These are phyloP conservation scores for Sporisorium reilianum DNA, from an alignment of 1,284 basidiomycete genomes.

Conservation along the genomic window DNA sequence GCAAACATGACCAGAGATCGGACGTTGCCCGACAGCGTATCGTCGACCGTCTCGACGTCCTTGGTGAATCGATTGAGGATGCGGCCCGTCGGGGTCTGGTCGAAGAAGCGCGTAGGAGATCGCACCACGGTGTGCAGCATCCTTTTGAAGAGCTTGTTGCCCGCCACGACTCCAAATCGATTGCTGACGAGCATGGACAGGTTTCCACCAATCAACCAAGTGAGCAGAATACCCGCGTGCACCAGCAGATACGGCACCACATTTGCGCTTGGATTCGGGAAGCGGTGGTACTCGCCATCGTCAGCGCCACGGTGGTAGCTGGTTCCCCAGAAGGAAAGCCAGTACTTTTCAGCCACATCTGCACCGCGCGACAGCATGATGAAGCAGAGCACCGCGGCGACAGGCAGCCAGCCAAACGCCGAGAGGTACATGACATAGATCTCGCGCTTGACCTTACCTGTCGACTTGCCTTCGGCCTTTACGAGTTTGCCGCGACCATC, in stretches of 20 bases:
- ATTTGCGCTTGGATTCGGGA: slow-evolving; percentile 23
- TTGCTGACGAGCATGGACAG: slow-evolving; percentile 8
- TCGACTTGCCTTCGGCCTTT: slow-evolving; percentile 79
- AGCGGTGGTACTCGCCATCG: neutral
- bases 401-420: slow-evolving; percentile 64
- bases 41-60: slow-evolving; percentile 73
- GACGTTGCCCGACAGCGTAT: slow-evolving; percentile 65
- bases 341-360: slow-evolving; percentile 38
- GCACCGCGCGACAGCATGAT: slow-evolving; percentile 22
- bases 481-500: slow-evolving; percentile 72
- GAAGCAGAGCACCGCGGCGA: slow-evolving; percentile 22
- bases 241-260: slow-evolving; percentile 26
- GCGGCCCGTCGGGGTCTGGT: slow-evolving; percentile 69
- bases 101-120: slow-evolving; percentile 60
- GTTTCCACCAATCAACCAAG: slow-evolving; percentile 3
- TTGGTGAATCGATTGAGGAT: slow-evolving; percentile 73
- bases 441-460: slow-evolving; percentile 81
- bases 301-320: slow-evolving; percentile 12
- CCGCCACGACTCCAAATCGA: slow-evolving; percentile 29
- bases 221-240: slow-evolving; percentile 12
- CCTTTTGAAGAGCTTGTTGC: slow-evolving; percentile 45
- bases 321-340: slow-evolving; percentile 46
- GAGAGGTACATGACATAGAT: slow-evolving; percentile 83
- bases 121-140: slow-evolving; percentile 56
- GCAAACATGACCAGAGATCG: slow-evolving; percentile 25